phyloP scores from a whole-genome alignment of 2,329 filamentous ascomycete species.

The Aspergillus novofumigatus region DNA sequence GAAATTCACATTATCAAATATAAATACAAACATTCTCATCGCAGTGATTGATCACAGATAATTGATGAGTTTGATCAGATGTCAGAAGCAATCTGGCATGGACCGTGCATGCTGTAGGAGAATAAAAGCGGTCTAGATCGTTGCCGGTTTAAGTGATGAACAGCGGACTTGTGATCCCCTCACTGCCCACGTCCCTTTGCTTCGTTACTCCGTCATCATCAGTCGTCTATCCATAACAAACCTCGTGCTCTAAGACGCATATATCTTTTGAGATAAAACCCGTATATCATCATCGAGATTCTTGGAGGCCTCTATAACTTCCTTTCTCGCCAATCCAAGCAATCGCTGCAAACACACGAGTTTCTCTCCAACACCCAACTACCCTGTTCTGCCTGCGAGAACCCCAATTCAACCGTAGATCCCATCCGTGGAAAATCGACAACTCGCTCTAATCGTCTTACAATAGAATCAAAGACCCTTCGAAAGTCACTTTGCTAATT shows the following conservation, averaged over 20 bases:
- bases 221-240: not conserved
- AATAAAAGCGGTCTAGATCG: conserved; percentile 2
- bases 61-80: not conserved
- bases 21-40: not conserved
- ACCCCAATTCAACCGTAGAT: not conserved
- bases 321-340: not conserved
- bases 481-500: not conserved
- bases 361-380: not conserved
- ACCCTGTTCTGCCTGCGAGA: not conserved
- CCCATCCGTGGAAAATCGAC: not conserved
- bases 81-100: not conserved
- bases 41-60: not conserved
- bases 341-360: not conserved
- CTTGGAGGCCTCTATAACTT: not conserved
- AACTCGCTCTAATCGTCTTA: not conserved
- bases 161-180: not conserved
- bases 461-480: not conserved
- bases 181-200: not conserved
- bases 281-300: not conserved
- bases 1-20: not conserved
- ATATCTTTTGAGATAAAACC: not conserved
- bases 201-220: not conserved
- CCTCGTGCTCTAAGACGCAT: not conserved
- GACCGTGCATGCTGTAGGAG: not conserved
- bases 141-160: not conserved